A percentile compares a stretch with the other conserved stretches of the same genome.
Evolutionary conservation across 768 basidiomycete species (phyloP).

Genomic region (Brasilioporus rufonigricans): DNA sequence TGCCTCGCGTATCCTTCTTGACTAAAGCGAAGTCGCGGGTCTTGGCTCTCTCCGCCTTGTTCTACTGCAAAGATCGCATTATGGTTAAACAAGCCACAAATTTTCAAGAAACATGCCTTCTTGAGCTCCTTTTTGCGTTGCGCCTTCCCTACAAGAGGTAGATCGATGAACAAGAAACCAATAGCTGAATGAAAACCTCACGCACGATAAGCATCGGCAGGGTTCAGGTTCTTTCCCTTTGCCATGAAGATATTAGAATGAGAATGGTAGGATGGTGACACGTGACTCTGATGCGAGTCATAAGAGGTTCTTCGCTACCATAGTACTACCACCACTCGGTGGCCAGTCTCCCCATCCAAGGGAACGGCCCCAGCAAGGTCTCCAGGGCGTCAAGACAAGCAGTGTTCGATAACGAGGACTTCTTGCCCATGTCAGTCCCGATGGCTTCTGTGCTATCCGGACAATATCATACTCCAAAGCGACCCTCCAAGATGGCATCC

Average conservation of each 20-base stretch:
- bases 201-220: conserved; percentile 91
- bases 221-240: conserved; percentile 85
- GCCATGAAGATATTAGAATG: conserved; percentile 48
- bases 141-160: conserved; percentile 66
- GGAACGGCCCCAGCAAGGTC: conserved; percentile 40
- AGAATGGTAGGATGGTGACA: conserved; percentile 14
- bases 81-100: conserved; percentile 15
- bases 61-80: conserved; percentile 57
- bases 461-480: conserved; percentile 48
- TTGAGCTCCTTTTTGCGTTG: conserved; percentile 93
- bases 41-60: conserved; percentile 83
- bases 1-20: conserved; percentile 91
- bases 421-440: conserved; percentile 22
- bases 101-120: conserved; percentile 49
- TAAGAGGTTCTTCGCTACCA: background rate
- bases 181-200: conserved; percentile 13
- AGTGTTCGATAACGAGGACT: conserved; percentile 19
- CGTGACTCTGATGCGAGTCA: conserved; percentile 30
- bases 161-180: conserved; percentile 1
- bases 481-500: conserved; percentile 65
- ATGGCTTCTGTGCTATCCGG: conserved; percentile 27
- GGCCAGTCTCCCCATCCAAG: conserved; percentile 45
- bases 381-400: background rate
- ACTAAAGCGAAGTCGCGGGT: conserved; percentile 85
- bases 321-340: conserved; percentile 6